Conservation (phyloP, 2,329 filamentous ascomycete species). For the Cordyceps sp. region DNA sequence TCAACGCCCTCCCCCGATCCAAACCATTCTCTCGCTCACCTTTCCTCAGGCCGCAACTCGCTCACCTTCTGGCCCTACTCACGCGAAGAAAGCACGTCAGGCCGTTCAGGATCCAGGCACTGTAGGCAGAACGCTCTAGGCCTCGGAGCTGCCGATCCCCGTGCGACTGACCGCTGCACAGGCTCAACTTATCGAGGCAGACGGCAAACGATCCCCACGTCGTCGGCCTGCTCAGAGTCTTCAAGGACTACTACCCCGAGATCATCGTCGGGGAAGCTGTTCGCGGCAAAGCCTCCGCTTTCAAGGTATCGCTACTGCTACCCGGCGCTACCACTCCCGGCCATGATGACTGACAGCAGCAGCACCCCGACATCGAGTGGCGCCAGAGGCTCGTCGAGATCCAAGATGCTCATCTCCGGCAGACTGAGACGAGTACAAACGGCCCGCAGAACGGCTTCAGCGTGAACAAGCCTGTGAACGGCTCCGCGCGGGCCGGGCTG, state of each 20-base stretch:
- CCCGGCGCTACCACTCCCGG: no score
- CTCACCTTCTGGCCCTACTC: constrained; percentile 63
- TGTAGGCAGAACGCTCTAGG: constrained; percentile 28
- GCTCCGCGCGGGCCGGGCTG: constrained; percentile 17
- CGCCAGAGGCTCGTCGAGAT: constrained; percentile 49
- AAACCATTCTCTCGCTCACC: neutral
- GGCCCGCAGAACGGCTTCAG: constrained; percentile 38
- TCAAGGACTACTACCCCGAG: constrained; percentile 82
- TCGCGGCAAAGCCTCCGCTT: constrained; percentile 41
- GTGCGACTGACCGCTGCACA: constrained; percentile 10
- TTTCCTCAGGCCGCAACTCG: constrained; percentile 36
- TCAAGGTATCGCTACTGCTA: constrained; percentile 29
- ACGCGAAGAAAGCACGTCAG: constrained; percentile 71
- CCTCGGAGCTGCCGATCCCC: no score
- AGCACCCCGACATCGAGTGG: constrained; percentile 68
- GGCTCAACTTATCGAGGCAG: constrained; percentile 39
- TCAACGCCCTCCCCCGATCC: accelerated
- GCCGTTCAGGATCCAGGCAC: constrained; percentile 63
- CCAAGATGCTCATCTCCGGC: constrained; percentile 39
- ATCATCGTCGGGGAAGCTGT: constrained; percentile 61
- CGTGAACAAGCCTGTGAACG: constrained; percentile 31
- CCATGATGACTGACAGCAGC: constrained; percentile 5
- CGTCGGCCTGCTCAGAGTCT: constrained; percentile 61
- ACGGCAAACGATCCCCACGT: constrained; percentile 59
- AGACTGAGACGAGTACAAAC: constrained; percentile 19